Percentiles rank a stretch among this genome's conserved stretches.
These are phyloP conservation scores for Penstemon barbatus DNA, from an alignment of 257 asterid species.

Conservation along the genomic window DNA sequence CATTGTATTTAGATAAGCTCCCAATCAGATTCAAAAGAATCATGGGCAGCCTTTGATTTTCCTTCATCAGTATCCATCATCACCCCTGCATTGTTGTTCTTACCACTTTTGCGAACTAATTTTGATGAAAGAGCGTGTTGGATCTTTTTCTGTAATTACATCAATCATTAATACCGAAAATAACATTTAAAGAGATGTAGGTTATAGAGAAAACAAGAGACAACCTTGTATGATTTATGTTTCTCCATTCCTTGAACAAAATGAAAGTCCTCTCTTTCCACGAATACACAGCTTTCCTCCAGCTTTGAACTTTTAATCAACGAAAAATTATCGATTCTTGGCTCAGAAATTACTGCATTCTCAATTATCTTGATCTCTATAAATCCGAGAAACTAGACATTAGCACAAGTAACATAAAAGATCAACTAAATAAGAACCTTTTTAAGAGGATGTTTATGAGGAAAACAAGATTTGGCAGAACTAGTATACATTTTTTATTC, in stretches of 20 bases:
- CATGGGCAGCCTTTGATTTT: background rate
- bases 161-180: background rate
- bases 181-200: background rate
- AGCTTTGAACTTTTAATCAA: conserved; percentile 33
- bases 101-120: conserved; percentile 13
- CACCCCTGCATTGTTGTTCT: conserved; percentile 1
- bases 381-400: conserved; percentile 11
- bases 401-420: background rate
- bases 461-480: background rate
- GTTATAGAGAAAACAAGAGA: conserved; percentile 11
- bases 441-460: too few species aligned
- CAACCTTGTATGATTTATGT: conserved; percentile 79
- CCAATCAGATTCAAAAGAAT: conserved; percentile 44
- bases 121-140: conserved; percentile 51
- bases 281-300: conserved; percentile 67
- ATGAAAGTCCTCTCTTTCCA: conserved; percentile 45
- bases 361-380: conserved; percentile 42
- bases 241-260: conserved; percentile 32
- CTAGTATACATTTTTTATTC: background rate
- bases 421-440: too few species aligned
- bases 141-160: conserved; percentile 52
- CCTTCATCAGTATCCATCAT: background rate
- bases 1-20: conserved; percentile 37
- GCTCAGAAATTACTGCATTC: conserved; percentile 34
- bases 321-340: background rate